phyloP scores from a whole-genome alignment of 495 filamentous ascomycete species.

The Corynascus novoguineensis region DNA sequence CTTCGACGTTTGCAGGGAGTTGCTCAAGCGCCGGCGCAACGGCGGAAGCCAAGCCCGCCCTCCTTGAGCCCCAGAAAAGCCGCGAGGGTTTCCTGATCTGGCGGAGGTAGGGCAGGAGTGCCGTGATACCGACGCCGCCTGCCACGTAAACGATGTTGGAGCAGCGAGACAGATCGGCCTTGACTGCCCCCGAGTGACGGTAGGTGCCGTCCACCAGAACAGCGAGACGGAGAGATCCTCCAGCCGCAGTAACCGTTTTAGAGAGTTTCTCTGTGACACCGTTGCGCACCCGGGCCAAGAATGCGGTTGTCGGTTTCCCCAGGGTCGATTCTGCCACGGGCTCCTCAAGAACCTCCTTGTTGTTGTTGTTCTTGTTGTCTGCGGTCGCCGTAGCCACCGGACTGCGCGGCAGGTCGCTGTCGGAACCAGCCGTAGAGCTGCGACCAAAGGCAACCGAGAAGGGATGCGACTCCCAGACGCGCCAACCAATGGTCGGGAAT shows the following conservation, averaged over 20 bases:
- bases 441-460: neutral
- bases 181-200: neutral
- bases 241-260: no score
- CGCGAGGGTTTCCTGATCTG: neutral
- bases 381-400: neutral
- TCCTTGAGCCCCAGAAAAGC: neutral
- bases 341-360: no score
- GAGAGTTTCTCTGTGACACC: no score
- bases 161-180: neutral
- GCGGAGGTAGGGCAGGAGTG: neutral
- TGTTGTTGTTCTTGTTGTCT: neutral
- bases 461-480: neutral
- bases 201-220: neutral
- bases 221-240: no score
- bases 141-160: neutral
- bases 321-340: no score
- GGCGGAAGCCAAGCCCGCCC: neutral
- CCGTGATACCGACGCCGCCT: neutral
- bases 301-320: neutral
- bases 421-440: neutral
- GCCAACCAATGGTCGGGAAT: neutral
- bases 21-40: neutral
- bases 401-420: neutral
- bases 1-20: neutral
- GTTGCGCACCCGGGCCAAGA: neutral